A percentile compares a stretch with the other conserved stretches of the same genome.
phyloP scores from a whole-genome alignment of 2,329 filamentous ascomycete genomes.

The Paecilomyces niveus region DNA sequence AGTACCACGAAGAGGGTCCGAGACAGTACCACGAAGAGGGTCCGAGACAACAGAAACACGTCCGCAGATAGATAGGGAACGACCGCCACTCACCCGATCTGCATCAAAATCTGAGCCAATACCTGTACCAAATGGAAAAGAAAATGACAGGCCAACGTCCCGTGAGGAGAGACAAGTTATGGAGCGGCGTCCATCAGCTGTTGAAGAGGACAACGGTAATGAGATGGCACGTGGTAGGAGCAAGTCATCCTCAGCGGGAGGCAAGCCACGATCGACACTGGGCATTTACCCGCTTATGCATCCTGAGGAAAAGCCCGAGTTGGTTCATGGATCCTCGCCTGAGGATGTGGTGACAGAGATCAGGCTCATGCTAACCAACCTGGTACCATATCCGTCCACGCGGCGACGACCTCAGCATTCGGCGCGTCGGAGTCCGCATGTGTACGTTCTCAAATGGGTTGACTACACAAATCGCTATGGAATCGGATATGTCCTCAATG shows the following conservation, averaged over 20 bases:
- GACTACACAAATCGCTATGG: slow-evolving; percentile 47
- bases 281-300: slow-evolving; percentile 33
- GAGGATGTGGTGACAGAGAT: slow-evolving; percentile 33
- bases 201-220: not conserved
- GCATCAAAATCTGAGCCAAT: not conserved
- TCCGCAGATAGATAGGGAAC: slow-evolving; percentile 2
- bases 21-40: not conserved
- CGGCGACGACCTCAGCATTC: slow-evolving; percentile 21
- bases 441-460: slow-evolving; percentile 47
- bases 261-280: slow-evolving; percentile 27
- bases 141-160: not conserved
- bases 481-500: slow-evolving; percentile 45
- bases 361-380: slow-evolving; percentile 30
- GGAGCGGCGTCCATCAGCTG: not conserved
- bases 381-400: slow-evolving; percentile 23
- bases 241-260: slow-evolving; percentile 16
- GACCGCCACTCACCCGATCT: not conserved
- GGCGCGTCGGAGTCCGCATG: slow-evolving; percentile 26
- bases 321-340: slow-evolving; percentile 31
- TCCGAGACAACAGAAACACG: slow-evolving; percentile 5
- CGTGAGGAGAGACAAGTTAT: not conserved
- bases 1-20: not conserved
- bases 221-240: slow-evolving; percentile 9
- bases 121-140: not conserved
- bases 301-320: slow-evolving; percentile 27